Evolutionary conservation across 768 basidiomycete genomes (phyloP).

Genomic region (Aureoboletus auriporus): DNA sequence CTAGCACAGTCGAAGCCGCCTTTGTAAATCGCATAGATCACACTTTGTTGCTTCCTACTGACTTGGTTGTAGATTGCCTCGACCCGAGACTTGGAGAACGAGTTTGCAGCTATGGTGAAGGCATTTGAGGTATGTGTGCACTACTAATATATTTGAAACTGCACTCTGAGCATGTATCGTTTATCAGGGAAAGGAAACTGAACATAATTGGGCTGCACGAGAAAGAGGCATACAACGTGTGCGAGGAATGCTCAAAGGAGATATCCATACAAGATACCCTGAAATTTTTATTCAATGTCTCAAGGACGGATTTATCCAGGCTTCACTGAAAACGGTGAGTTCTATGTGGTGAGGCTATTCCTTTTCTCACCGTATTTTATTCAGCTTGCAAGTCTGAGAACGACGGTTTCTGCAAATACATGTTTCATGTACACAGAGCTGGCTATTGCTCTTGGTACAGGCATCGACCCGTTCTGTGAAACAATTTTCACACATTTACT

Average conservation of each 20-base stretch:
- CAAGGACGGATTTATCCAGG: constrained; percentile 76
- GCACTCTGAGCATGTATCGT: constrained; percentile 1
- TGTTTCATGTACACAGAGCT: constrained; percentile 77
- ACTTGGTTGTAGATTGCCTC: constrained; percentile 66
- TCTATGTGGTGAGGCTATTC: not conserved
- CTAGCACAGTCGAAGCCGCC: constrained; percentile 53
- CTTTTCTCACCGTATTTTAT: not conserved
- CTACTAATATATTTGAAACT: not conserved
- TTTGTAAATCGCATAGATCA: constrained; percentile 49
- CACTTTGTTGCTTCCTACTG: not conserved
- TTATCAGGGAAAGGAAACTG: constrained; percentile 89
- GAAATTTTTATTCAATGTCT: constrained; percentile 74
- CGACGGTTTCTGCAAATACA: constrained; percentile 81
- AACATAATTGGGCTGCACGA: constrained; percentile 89
- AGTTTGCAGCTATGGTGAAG: constrained; percentile 76
- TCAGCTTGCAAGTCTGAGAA: constrained; percentile 84
- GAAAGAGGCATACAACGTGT: constrained; percentile 76
- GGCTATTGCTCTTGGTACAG: constrained; percentile 55
- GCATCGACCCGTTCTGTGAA: constrained; percentile 81
- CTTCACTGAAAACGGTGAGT: constrained; percentile 80
- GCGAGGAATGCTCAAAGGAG: constrained; percentile 87
- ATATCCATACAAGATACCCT: constrained; percentile 66
- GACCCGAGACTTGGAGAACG: constrained; percentile 75
- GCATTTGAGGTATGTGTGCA: constrained; percentile 65
- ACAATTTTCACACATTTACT: constrained; percentile 69